Base-by-base conservation (phyloP, 352 stramenopile species). In the Globisporangium takayamanum region DNA sequence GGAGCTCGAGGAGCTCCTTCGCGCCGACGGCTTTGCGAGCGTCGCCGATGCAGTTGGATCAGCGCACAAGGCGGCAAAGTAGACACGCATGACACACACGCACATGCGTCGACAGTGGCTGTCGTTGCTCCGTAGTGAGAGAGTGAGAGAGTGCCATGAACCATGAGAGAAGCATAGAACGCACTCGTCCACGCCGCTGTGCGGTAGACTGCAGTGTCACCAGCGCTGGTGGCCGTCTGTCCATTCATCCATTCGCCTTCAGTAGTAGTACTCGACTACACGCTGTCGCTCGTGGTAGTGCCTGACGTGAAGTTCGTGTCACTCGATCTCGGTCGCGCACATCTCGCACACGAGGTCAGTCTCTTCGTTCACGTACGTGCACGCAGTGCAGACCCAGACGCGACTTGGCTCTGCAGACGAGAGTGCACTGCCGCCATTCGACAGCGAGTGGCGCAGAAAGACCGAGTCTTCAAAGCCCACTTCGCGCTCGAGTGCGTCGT, bases 21-120 rank as follows among this genome's bases (percentile, higher is more conserved):
- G 81, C 44, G 67, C 67, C 1, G 89, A 98, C 53, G 93, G 90
- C 18, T 97, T 87, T 64, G 61, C 60, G 18, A 88, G 66, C 45
- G 87, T 98, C 36, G 56, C 62, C 0, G 82, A 97, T 22, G 92
- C 91, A 18, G 82, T 98, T 12, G 94, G 92, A 48, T 79, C 80
- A 8, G 80, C 79, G 30, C 82, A 92, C 67, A 16, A 18, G 10
- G 87, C 33, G 7, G 33, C 86, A 58, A 72, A 81, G 62, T 66
- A 63, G 39, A 16, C 26, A 20, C 5, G 51, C 30, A 22, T 33
- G 15, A 49, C 25, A 50, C 5, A 39, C 22, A 26, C 39, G 2
- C n/a, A 28, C 39, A 20, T 41, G 37, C 37, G 37, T 14, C 15
- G 41, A 11, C 41, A n/a, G 2, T 46, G 15, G 14, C 14, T 20